Conservation (phyloP, 2,329 filamentous ascomycete species). For the Neofusicoccum parvum region DNA sequence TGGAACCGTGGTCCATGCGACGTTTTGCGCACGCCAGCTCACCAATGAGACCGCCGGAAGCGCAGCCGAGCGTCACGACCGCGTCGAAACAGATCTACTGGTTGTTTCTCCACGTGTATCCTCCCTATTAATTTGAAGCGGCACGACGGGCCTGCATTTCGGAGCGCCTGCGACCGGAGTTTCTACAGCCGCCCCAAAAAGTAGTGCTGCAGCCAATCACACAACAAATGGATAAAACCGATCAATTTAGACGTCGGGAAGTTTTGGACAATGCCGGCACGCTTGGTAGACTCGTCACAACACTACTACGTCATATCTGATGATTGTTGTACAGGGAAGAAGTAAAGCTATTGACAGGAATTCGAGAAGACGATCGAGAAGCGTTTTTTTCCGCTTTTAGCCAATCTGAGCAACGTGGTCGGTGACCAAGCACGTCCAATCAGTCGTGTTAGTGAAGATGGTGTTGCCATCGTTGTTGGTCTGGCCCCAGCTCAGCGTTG, state of each 20-base stretch:
- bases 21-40: neutral
- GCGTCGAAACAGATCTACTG: constrained; percentile 6
- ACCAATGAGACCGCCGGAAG: neutral
- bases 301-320: neutral
- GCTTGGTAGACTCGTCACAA: neutral
- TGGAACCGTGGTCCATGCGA: constrained; percentile 1
- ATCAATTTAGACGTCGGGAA: neutral
- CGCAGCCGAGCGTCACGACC: constrained; percentile 7
- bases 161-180: neutral
- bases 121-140: constrained; percentile 14
- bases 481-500: constrained; percentile 28
- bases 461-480: constrained; percentile 37
- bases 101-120: constrained; percentile 1
- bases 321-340: neutral
- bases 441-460: constrained; percentile 31
- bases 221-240: neutral
- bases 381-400: neutral
- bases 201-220: neutral
- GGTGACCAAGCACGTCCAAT: constrained; percentile 37
- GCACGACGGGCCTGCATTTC: constrained; percentile 16
- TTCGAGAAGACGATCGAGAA: neutral
- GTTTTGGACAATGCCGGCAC: neutral
- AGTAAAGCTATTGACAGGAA: constrained; percentile 2
- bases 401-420: constrained; percentile 32
- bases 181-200: neutral